Percentiles rank a stretch among this genome's conserved stretches.
phyloP scores from a whole-genome alignment of 805 yeast genomes.

The Saccharomycopsis sp. region DNA sequence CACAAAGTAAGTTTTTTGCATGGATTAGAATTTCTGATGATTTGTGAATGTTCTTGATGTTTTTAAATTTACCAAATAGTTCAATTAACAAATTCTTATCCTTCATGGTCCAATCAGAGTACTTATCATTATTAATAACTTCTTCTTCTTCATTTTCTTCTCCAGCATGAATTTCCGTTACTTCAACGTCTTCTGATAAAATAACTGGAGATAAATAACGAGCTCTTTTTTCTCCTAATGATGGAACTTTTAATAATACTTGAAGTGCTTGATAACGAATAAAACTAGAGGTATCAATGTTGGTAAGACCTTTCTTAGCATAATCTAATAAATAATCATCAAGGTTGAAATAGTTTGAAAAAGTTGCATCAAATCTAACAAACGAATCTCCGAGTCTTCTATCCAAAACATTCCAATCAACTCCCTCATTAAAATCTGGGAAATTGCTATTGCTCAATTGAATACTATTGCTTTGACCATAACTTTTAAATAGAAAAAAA shows the following conservation, averaged over 20 bases:
- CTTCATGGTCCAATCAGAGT: conserved; percentile 31
- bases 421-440: background rate
- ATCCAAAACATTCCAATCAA: background rate
- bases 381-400: too few species aligned
- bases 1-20: conserved; percentile 47
- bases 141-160: conserved; percentile 19
- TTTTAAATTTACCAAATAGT: conserved; percentile 53
- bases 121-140: conserved; percentile 15
- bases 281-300: conserved; percentile 32
- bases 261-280: conserved; percentile 48
- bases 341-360: background rate
- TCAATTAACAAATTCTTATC: conserved; percentile 52
- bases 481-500: conserved; percentile 29
- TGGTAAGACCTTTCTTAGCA: too few species aligned
- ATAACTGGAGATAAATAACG: conserved; percentile 48
- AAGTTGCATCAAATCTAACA: background rate
- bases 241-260: conserved; percentile 48
- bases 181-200: conserved; percentile 26
- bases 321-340: conserved; percentile 36
- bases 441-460: conserved; percentile 18
- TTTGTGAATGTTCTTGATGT: conserved; percentile 43
- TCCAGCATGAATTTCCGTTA: conserved; percentile 20
- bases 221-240: conserved; percentile 58
- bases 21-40: conserved; percentile 44
- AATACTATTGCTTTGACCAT: conserved; percentile 15